These are phyloP conservation scores for Megacollybia marginata DNA, from an alignment of 768 basidiomycete species.

Conservation along the genomic window DNA sequence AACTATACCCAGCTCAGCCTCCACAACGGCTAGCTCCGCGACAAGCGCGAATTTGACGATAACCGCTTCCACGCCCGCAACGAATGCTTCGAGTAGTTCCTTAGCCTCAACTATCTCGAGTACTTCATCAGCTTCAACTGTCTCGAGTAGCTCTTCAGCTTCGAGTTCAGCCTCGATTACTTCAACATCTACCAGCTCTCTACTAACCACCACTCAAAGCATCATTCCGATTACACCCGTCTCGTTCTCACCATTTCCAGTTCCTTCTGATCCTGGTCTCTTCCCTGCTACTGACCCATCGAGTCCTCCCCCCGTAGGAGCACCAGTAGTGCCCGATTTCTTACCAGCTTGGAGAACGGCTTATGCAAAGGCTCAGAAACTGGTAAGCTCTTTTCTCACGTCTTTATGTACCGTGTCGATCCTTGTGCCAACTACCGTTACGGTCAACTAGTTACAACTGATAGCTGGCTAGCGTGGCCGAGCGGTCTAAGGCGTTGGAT, in stretches of 20 bases:
- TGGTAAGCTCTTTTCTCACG: constrained; percentile 4
- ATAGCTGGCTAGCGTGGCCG: constrained; percentile 25
- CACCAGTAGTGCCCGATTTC: constrained; percentile 37
- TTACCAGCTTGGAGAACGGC: constrained; percentile 49
- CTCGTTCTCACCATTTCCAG: constrained; percentile 54
- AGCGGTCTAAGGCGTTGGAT: constrained; percentile 56
- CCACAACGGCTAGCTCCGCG: too few species aligned
- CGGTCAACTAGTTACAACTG: too few species aligned
- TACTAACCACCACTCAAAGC: constrained; percentile 1
- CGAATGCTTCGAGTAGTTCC: neutral
- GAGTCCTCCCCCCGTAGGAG: constrained; percentile 46
- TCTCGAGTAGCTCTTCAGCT: constrained; percentile 1
- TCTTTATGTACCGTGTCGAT: too few species aligned
- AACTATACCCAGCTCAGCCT: too few species aligned
- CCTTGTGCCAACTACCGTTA: too few species aligned
- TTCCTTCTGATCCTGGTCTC: constrained; percentile 40
- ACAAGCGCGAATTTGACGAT: neutral
- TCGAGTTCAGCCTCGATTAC: neutral
- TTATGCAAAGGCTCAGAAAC: constrained; percentile 45
- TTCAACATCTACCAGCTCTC: neutral
- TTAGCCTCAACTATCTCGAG: neutral
- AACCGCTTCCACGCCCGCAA: neutral
- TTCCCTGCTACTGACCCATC: constrained; percentile 50
- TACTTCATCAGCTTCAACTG: neutral
- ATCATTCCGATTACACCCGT: constrained; percentile 32